Base-by-base conservation (phyloP, 192 early-diverging fungal genomes). In the Coemansia sp. region DNA sequence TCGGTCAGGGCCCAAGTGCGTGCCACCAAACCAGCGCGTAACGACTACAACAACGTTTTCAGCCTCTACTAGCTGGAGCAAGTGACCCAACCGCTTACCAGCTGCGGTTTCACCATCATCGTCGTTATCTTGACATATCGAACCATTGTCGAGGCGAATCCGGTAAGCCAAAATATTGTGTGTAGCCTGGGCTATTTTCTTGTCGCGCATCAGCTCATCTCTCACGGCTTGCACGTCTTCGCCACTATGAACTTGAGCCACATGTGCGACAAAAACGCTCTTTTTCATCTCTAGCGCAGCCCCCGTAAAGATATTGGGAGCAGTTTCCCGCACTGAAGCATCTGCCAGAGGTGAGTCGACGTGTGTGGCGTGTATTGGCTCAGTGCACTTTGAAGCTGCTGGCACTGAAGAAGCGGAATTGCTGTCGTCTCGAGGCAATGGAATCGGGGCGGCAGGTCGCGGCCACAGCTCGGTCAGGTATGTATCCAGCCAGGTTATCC, bases 41-140 rank as follows among this genome's bases (percentile, higher is more conserved):
- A 98, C 95, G 3, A 97, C 88, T 5, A 96, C 95, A 9, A 95
- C 78, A 0, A 92, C 88, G 76, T 95, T 90, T 44, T 84, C 79
- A 7, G 88, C 87, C 8, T 91, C 89, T 31, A 93, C 67, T 15
- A 93, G 79, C 67, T 96, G 89, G 74, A 98, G 76, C 68, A 98
- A 78, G 82, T 97, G 93, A 12, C 89, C 78, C 57, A 98, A 78
- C 36, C 95, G 80, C 68, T 89, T 89, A 15, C 96, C 96, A 5
- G 96, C 96, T 2, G 95, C 95, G 3, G 90, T 92, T 81, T 98
- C 96, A 20, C 96, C 96, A 59, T 98, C 95, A 76, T 98, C 96
- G 75, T 98, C 96, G 71, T 93, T 93, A 62, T 93, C 92, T 76
- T 94, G 92, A 44, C 75, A 76, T 20, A 85, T 70, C 20, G 78